A percentile compares a stretch with the other conserved stretches of the same genome.
Evolutionary conservation across 495 filamentous ascomycete genomes (phyloP).

Genomic region (Annulohypoxylon maeteangense): DNA sequence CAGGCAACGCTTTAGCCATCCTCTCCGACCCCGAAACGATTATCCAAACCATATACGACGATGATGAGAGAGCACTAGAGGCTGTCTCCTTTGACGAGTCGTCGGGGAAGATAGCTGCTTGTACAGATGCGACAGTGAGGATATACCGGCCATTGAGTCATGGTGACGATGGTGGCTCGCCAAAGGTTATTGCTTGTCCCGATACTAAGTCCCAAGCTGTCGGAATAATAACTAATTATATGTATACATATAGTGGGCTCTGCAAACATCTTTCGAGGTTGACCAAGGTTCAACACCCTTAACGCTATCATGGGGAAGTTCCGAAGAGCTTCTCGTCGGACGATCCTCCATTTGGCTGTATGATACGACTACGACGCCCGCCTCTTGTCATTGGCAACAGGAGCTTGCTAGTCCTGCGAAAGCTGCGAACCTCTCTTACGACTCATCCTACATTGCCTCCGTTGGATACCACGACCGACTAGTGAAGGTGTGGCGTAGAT

Average conservation of each 20-base stretch:
- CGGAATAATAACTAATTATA: constrained; percentile 31
- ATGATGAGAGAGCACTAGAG: constrained; percentile 75
- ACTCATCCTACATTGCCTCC: constrained; percentile 85
- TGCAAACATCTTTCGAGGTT: constrained; percentile 57
- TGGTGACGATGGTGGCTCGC: constrained; percentile 66
- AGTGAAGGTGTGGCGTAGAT: constrained; percentile 90
- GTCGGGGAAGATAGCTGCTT: constrained; percentile 86
- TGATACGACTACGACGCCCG: constrained; percentile 64
- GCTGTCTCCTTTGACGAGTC: constrained; percentile 80
- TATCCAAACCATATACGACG: constrained; percentile 90
- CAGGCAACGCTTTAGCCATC: constrained; percentile 85
- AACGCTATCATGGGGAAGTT: constrained; percentile 86
- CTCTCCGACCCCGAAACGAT: constrained; percentile 78
- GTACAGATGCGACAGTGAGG: constrained; percentile 70
- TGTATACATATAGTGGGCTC: constrained; percentile 60
- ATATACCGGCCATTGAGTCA: constrained; percentile 83
- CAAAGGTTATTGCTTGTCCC: constrained; percentile 64
- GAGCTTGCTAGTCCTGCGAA: constrained; percentile 76
- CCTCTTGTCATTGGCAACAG: constrained; percentile 74
- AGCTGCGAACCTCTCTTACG: constrained; percentile 83
- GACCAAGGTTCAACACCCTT: constrained; percentile 58
- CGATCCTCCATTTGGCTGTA: constrained; percentile 77
- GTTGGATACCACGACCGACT: constrained; percentile 82
- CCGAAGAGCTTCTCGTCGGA: constrained; percentile 84
- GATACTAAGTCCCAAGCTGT: neutral